Evolutionary conservation across 345 rosid species (phyloP).

Genomic region (Hibiscus mutabilis): DNA sequence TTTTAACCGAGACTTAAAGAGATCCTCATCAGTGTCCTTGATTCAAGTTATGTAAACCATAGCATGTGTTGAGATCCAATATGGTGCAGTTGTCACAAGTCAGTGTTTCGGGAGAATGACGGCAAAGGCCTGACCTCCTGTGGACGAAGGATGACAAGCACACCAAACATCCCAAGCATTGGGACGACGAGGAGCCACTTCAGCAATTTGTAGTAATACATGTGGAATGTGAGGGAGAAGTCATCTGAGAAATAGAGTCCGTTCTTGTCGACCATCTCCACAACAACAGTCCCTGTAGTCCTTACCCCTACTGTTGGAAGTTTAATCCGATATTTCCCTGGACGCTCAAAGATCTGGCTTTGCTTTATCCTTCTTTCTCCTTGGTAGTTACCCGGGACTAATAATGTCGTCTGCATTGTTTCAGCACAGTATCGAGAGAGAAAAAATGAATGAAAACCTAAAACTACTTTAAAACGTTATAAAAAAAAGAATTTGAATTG

Average conservation of each 20-base stretch:
- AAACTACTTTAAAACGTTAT: not conserved
- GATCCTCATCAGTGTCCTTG: not conserved
- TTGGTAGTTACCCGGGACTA: slow-evolving; percentile 95
- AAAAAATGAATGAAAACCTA: not conserved
- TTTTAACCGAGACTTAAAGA: not conserved
- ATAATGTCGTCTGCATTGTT: slow-evolving; percentile 63
- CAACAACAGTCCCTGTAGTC: slow-evolving; percentile 86
- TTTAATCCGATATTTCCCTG: slow-evolving; percentile 74
- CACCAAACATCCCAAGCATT: slow-evolving; percentile 95
- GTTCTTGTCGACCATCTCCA: slow-evolving; percentile 95
- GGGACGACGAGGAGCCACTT: slow-evolving; percentile 99
- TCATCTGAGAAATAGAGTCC: slow-evolving; percentile 90
- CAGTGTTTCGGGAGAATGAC: slow-evolving; percentile 82
- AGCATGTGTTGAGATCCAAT: not conserved
- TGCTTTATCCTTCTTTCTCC: slow-evolving; percentile 86
- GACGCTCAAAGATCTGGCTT: slow-evolving; percentile 50
- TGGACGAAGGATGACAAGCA: slow-evolving; percentile 84
- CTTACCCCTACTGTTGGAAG: slow-evolving; percentile 90
- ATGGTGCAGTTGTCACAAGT: slow-evolving; percentile 32
- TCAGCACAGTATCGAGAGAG: not conserved
- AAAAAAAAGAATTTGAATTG: not conserved
- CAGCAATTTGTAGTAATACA: slow-evolving; percentile 91
- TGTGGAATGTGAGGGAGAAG: slow-evolving; percentile 95
- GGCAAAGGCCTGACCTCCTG: slow-evolving; percentile 92
- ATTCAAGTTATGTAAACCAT: not conserved